Evolutionary conservation across 2,329 filamentous ascomycete species (phyloP).

Genomic region (Ophiostoma australiae): DNA sequence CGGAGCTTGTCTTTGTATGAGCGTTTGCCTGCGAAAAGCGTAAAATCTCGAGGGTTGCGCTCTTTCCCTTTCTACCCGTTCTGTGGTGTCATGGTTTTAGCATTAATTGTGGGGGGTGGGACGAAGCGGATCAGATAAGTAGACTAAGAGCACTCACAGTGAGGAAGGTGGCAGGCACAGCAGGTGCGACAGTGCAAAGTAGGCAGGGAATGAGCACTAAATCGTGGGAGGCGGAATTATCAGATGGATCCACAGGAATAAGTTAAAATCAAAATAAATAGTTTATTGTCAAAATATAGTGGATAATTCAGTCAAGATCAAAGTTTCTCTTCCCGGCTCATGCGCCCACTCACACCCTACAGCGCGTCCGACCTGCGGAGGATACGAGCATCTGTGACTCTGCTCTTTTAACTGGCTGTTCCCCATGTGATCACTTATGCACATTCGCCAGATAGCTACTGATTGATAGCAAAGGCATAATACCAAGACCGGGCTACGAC

Average conservation of each 20-base stretch:
- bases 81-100: conserved; percentile 3
- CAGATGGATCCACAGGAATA: conserved; percentile 14
- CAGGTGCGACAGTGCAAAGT: background rate
- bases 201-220: background rate
- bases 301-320: background rate
- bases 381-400: background rate
- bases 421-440: background rate
- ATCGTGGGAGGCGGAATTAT: background rate
- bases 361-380: conserved; percentile 8
- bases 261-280: background rate
- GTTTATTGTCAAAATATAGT: background rate
- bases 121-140: conserved; percentile 15
- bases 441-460: conserved; percentile 7
- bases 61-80: background rate
- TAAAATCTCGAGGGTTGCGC: background rate
- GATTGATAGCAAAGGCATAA: background rate
- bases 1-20: background rate
- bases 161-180: background rate
- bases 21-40: background rate
- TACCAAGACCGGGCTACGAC: background rate
- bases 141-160: background rate
- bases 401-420: background rate
- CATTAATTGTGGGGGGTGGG: background rate
- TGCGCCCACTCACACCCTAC: background rate
- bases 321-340: background rate